Evolutionary conservation across 2,329 filamentous ascomycete species (phyloP), one percentile per base, ranked within the genome.

Genomic region (Trichoderma atroviride): DNA sequence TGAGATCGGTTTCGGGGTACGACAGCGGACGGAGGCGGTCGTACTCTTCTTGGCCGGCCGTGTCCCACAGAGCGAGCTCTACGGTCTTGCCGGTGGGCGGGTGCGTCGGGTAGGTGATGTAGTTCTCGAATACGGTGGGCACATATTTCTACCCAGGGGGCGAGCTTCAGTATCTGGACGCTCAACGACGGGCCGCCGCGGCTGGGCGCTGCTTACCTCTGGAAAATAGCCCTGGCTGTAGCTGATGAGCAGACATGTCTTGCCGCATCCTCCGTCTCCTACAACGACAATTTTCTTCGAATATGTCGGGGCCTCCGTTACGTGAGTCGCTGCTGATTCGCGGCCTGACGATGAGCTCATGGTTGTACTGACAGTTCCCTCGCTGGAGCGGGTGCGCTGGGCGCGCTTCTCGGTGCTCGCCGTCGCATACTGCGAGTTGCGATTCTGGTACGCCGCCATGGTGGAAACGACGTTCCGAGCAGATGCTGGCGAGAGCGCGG

Each of bases 221-320:
- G 96, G 96, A 79, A 99, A 99, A 81, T 97, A 97, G 70, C 96
- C 96, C 83, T 98, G 94, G 78, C 94, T 97, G 85, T 98, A 99
- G 83, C 94, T 97, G 82, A 99, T 99, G 81, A 99, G 85, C 74
- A 99, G 85, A 84, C 96, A 99, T 10, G 96, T 99, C 89, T 99
- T 99, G 76, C 96, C 96, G 81, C 96, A 99, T 72, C 96, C 96
- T 76, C 96, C 96, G 81, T 99, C 96, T 72, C 96, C 96, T 57
- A 99, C 96, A 63, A 99, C 96, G 56, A 99, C 96, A 79, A 99
- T 96, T 87, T 99, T 99, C 86, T 99, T 99, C 74, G 95, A 98
- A 83, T 96, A 97, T 69, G 93, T 88, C 4, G 95, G 94, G 29
- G 92, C 93, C 78, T 97, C 93, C 61, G 95, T 97, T 81, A 95